Evolutionary conservation across 306 rosid genomes (phyloP), one percentile per base, ranked within the genome.

Genomic region (Pyrus bretschneideri): DNA sequence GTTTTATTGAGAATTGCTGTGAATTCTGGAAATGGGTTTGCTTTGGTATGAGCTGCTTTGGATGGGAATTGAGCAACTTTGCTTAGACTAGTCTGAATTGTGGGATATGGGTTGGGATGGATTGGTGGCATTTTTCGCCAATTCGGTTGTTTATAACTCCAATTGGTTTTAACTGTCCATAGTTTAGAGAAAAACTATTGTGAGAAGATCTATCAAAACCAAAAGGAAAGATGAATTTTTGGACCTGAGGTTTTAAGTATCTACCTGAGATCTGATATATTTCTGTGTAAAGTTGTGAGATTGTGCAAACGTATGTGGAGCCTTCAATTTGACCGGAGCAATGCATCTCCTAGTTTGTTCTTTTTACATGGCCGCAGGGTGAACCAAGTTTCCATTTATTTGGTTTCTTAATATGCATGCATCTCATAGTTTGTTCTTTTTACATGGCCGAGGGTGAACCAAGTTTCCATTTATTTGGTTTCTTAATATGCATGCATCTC

Each of bases 361-460:
- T 79, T 77, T 80, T 77, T 70, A 25, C 69, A 52, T 76, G 81
- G 67, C 71, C 55, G 61, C 75, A 96, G 99, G 97, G 99, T 81
- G 99, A 96, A 84, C 99, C 99, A 0, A 96, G 99, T 82, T 96
- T 96, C 89, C 99, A 96, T 88, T 83, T 96, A 70, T 96, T 96
- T 83, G 99, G 99, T 69, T 96, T 96, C 85, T 80, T 96, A 72
- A 84, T 96, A 58, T 96, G 99, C 64, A 11, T 96, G 25, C 25
- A 25, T 25, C 25, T 25, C 25, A 25, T 25, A 25, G 25, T 25
- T 25, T 25, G 25, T 25, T 25, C 25, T 25, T 25, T 25, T 25
- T 25, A 25, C 25, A 25, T 25, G 25, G 25, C 25, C 25, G 25
- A 25, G 25, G 25, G 25, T 25, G 25, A 25, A 25, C 27, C 27